These are phyloP conservation scores for Phytophthora megakarya DNA, from an alignment of 352 stramenopile species.

Conservation along the genomic window DNA sequence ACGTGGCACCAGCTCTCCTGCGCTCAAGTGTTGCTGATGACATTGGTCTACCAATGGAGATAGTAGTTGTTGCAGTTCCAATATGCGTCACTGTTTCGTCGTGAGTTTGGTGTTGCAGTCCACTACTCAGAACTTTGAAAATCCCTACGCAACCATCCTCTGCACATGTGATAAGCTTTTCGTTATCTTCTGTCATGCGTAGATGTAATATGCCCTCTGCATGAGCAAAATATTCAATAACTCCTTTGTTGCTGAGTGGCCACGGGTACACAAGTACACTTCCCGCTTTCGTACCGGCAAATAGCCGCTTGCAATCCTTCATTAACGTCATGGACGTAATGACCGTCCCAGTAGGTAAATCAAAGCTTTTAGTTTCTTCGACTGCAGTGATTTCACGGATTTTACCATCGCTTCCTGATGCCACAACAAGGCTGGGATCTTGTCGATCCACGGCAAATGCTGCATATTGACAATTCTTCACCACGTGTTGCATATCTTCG, in stretches of 20 bases:
- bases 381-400: constrained; percentile 65
- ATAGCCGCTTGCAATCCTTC: constrained; percentile 65
- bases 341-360: constrained; percentile 44
- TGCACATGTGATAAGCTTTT: constrained; percentile 53
- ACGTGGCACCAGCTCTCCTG: constrained; percentile 15
- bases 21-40: constrained; percentile 25
- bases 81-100: not conserved
- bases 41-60: constrained; percentile 21
- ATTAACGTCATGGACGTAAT: constrained; percentile 67
- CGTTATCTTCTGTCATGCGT: constrained; percentile 74
- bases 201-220: constrained; percentile 67
- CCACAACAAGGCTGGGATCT: constrained; percentile 59
- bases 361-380: constrained; percentile 60
- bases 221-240: constrained; percentile 61
- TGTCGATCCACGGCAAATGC: constrained; percentile 55
- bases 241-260: constrained; percentile 50
- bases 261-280: constrained; percentile 68
- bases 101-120: constrained; percentile 11
- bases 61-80: constrained; percentile 3
- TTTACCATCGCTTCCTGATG: constrained; percentile 65
- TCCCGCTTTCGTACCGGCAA: constrained; percentile 67
- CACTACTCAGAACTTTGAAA: constrained; percentile 49
- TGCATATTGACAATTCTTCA: constrained; percentile 81
- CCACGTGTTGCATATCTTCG: constrained; percentile 75
- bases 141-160: constrained; percentile 71